Conservation (phyloP, 768 basidiomycete genomes). For the Auriscalpium vulgare region DNA sequence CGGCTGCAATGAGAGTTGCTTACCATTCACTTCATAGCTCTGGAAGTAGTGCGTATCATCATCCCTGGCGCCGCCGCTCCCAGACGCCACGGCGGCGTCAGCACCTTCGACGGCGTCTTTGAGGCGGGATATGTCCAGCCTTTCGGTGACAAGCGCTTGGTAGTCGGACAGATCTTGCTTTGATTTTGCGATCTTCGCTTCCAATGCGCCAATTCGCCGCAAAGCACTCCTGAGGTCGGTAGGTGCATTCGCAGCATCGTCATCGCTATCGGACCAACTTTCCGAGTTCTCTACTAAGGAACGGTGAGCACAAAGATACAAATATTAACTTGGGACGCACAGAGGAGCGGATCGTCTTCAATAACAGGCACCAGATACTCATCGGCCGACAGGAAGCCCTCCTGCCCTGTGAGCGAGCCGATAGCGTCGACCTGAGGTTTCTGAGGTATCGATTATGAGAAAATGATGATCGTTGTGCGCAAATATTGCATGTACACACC, state of each 20-base stretch:
- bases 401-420: conserved; percentile 42
- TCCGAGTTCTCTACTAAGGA: conserved; percentile 48
- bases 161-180: conserved; percentile 59
- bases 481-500: conserved; percentile 28
- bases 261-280: conserved; percentile 76
- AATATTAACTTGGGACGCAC: conserved; percentile 39
- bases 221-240: conserved; percentile 26
- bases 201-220: conserved; percentile 48
- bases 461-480: not conserved
- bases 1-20: conserved; percentile 1
- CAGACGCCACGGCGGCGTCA: conserved; percentile 6
- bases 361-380: conserved; percentile 75
- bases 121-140: conserved; percentile 39
- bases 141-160: conserved; percentile 44
- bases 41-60: conserved; percentile 94
- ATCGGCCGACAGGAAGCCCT: conserved; percentile 64
- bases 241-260: conserved; percentile 26
- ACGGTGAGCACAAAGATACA: conserved; percentile 1
- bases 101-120: conserved; percentile 34
- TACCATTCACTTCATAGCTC: conserved; percentile 84
- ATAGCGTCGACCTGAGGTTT: conserved; percentile 43
- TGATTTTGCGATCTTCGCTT: conserved; percentile 52
- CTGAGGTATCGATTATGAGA: not conserved
- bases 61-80: conserved; percentile 34
- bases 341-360: conserved; percentile 83